Percentiles rank a stretch among this genome's conserved stretches.
phyloP scores from a whole-genome alignment of 805 yeast genomes.

The Cyberlindnera xylosilytica region DNA sequence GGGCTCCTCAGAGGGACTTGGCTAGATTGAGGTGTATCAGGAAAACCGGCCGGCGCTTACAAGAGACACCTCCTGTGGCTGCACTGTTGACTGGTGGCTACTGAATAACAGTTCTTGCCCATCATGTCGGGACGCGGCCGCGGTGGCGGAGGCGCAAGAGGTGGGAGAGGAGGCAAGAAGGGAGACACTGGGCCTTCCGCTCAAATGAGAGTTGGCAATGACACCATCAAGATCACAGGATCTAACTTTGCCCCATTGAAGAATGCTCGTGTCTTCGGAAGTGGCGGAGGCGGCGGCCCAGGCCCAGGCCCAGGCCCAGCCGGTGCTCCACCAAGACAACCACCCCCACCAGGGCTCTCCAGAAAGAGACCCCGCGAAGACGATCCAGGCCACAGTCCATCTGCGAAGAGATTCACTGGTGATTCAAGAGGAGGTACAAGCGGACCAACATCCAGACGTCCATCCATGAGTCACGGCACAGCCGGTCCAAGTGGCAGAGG shows the following conservation, averaged over 20 bases:
- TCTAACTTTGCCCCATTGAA: conserved; percentile 16
- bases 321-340: too few relatives aligned
- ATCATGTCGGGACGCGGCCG: too few relatives aligned
- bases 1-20: too few relatives aligned
- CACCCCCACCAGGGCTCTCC: conserved; percentile 3
- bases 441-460: too few relatives aligned
- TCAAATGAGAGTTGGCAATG: neutral
- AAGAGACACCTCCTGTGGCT: too few relatives aligned
- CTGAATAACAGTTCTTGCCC: too few relatives aligned
- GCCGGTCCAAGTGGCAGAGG: neutral
- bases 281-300: neutral
- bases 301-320: neutral
- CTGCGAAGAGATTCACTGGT: neutral
- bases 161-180: neutral
- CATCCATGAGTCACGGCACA: neutral
- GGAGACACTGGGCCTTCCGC: neutral
- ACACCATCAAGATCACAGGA: conserved; percentile 11
- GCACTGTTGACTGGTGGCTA: too few relatives aligned
- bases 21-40: too few relatives aligned
- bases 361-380: conserved; percentile 13
- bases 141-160: neutral
- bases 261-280: conserved; percentile 12
- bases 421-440: too few relatives aligned
- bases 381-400: neutral
- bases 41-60: too few relatives aligned